Base-by-base conservation (phyloP, 305 asterid genomes). In the Fraxinus dipetala region DNA sequence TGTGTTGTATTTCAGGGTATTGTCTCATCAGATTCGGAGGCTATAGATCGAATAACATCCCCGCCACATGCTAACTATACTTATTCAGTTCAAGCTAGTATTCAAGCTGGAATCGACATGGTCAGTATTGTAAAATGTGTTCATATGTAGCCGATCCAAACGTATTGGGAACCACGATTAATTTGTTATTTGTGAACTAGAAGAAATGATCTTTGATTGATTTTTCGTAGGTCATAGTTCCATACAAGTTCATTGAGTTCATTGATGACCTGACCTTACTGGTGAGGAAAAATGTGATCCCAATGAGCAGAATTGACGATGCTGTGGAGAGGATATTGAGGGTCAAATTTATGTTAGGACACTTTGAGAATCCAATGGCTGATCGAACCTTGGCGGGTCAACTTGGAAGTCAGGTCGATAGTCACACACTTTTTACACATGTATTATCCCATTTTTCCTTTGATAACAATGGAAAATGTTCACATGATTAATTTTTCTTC, bases 91-190 rank as follows among this genome's bases (percentile, higher is more conserved):
- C 82, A 83, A 32, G 86, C 86, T n/a, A 83, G 84, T 75, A 40
- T 85, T 83, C 88, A 26, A 35, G 88, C 90, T 5, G 90, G 90
- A 59, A 77, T 87, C 14, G 90, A 85, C 45, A 85, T 87, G 90
- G 90, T 87, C 32, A 80, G 84, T 73, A 51, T 8, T 76, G 11
- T 2, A 13, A 32, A 18, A 30, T 16, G 7, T 70, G 8, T 34
- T n/a, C 30, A 70, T 28, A 34, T 16, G 38, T 72, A 10, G 43
- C 31, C 11, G 9, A 32, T n/a, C 30, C 35, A 65, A 32, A 36
- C 31, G 5, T 54, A 61, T 61, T 20, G 16, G 16, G 26, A 61
- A 61, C 11, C 11, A 22, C 30, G 1, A 20, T 61, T 61, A 20
- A 61, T 22, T 20, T 67, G 31, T 2, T 54, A 11, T 28, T 74